Evolutionary conservation across 2,329 filamentous ascomycete genomes (phyloP).

Genomic region (Mariannaea elegans): DNA sequence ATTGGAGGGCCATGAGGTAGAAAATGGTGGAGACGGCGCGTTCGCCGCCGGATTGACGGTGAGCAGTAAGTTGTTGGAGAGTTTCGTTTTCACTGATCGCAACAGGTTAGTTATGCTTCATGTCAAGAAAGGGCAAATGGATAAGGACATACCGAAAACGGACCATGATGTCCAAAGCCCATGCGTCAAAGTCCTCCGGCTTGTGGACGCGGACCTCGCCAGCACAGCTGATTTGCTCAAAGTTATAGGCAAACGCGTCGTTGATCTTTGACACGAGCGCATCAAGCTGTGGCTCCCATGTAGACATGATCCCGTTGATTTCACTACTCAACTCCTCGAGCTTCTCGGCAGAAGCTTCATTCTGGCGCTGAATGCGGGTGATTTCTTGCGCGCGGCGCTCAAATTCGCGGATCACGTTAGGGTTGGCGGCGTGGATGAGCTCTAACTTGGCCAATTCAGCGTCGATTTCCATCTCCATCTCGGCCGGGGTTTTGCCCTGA

Average conservation of each 20-base stretch:
- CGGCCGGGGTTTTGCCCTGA: constrained; percentile 63
- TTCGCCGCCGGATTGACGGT: constrained; percentile 96
- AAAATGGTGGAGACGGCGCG: constrained; percentile 97
- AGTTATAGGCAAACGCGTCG: constrained; percentile 91
- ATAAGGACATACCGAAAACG: constrained; percentile 78
- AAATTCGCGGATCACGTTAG: constrained; percentile 78
- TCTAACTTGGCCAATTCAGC: constrained; percentile 80
- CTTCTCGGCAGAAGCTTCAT: constrained; percentile 62
- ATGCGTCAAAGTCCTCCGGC: constrained; percentile 90
- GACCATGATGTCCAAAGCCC: constrained; percentile 93
- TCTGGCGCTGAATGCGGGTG: constrained; percentile 65
- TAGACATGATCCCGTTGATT: constrained; percentile 72
- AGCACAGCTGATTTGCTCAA: constrained; percentile 91
- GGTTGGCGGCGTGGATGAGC: constrained; percentile 81
- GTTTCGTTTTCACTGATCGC: constrained; percentile 75
- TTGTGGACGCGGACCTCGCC: constrained; percentile 91
- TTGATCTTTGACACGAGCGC: constrained; percentile 82
- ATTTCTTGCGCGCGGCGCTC: constrained; percentile 78
- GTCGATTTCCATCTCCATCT: constrained; percentile 77
- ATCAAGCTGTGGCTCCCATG: constrained; percentile 89
- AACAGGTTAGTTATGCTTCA: constrained; percentile 17
- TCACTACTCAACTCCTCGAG: constrained; percentile 64
- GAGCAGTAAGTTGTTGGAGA: constrained; percentile 85
- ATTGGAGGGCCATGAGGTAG: constrained; percentile 97
- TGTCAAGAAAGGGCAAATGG: neutral